Evolutionary conservation across 805 yeast species (phyloP), one percentile per base, ranked within the genome.

Genomic region (Starmerella cellae): DNA sequence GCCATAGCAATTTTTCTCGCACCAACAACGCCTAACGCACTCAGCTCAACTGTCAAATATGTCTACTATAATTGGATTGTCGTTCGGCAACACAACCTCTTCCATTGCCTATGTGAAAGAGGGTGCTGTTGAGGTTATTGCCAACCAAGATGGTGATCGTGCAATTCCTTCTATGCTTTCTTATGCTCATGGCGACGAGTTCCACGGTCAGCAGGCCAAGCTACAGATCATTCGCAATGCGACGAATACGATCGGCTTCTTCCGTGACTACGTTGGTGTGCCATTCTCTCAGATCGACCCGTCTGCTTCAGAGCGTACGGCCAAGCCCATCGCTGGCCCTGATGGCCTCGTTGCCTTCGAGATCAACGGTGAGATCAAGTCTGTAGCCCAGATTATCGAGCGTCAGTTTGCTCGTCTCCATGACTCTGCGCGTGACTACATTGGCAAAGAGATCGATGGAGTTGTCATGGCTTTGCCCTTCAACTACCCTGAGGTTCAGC

Each of bases 121-220:
- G 58, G 96, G 95, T 49, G 82, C 80, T 62, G 91, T 84, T 50
- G 96, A 91, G 60, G 94, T 91, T 53, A 88, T 91, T 62, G 98
- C 98, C 54, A 88, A 91, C 75, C 95, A 93, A 54, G 98, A 91
- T 60, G 98, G 98, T 64, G 97, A 91, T 67, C 83, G 97, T 69
- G 74, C 88, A 47, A 91, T 91, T 60, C 94, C 97, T 48, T 81
- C 97, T 23, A 81, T 82, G 46, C 71, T 91, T 48, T 77, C 96
- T 17, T 91, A 87, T 62, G 85, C 85, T 45, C 95, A 93, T 47
- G 79, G 73, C 43, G 97, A 91, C 61, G 97, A 91, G 68, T 91
- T 83, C 67, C 96, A 91, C 60, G 98, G 98, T 47, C 80, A 84
- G 46, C 97, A 91, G 69, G 98, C 97, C 45, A 67, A 78, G 55